phyloP scores from a whole-genome alignment of 1,284 basidiomycete genomes.

The Mycosarcoma mackinlayi region DNA sequence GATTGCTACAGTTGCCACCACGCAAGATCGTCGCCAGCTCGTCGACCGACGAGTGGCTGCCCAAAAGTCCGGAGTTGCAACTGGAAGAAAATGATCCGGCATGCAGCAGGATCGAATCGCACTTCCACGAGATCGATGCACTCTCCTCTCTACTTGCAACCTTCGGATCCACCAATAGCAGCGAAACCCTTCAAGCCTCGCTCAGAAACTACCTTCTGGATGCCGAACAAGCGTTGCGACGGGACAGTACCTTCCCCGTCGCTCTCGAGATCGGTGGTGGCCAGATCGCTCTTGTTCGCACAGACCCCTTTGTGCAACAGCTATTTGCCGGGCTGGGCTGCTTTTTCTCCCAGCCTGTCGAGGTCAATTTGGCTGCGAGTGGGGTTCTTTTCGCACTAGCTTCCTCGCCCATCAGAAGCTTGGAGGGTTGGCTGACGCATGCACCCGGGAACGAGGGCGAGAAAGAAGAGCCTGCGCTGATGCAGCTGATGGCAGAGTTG shows the following conservation, averaged over 20 bases:
- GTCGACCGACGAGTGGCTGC: slow-evolving; percentile 16
- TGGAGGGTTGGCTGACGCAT: slow-evolving; percentile 82
- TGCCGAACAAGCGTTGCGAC: slow-evolving; percentile 73
- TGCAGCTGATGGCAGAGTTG: slow-evolving; percentile 47
- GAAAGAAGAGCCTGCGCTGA: slow-evolving; percentile 61
- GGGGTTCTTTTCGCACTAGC: slow-evolving; percentile 82
- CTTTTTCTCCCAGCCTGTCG: slow-evolving; percentile 86
- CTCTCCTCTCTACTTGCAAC: slow-evolving; percentile 33
- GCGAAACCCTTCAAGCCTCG: slow-evolving; percentile 29
- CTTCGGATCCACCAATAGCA: slow-evolving; percentile 13
- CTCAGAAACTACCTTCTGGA: slow-evolving; percentile 77
- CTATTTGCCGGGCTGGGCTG: slow-evolving; percentile 78
- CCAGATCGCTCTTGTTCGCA: slow-evolving; percentile 74
- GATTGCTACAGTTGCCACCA: slow-evolving; percentile 29
- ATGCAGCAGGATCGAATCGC: slow-evolving; percentile 19
- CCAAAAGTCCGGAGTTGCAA: neutral
- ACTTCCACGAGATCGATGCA: slow-evolving; percentile 41
- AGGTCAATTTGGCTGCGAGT: slow-evolving; percentile 87
- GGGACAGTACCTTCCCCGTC: slow-evolving; percentile 50
- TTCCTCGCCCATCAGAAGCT: slow-evolving; percentile 82
- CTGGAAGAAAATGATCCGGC: neutral
- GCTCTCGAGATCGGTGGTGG: slow-evolving; percentile 21
- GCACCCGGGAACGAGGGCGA: slow-evolving; percentile 75
- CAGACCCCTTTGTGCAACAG: slow-evolving; percentile 79
- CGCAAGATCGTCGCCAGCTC: slow-evolving; percentile 5